These are phyloP conservation scores for Fusarium sp. DNA, from an alignment of 2,329 filamentous ascomycete species.

Conservation along the genomic window DNA sequence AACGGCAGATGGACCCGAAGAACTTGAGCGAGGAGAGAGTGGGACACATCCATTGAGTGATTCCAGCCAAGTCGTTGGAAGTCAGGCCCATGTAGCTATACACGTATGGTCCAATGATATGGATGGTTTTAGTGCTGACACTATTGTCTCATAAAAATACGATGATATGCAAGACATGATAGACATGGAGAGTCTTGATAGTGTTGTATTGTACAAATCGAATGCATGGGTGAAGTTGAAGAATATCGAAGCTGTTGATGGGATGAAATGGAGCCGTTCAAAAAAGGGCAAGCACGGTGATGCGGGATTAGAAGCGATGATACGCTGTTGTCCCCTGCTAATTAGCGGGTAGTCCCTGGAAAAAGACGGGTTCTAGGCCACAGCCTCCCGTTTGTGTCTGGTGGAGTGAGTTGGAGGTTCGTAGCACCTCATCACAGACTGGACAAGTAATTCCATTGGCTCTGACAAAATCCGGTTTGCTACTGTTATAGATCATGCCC, in stretches of 20 bases:
- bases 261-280: neutral
- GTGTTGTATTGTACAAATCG: neutral
- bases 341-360: conserved; percentile 30
- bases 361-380: conserved; percentile 19
- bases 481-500: neutral
- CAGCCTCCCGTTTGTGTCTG: neutral
- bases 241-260: conserved; percentile 15
- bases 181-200: neutral
- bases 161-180: neutral
- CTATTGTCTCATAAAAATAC: neutral
- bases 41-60: conserved; percentile 23
- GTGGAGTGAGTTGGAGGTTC: conserved; percentile 18
- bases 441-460: conserved; percentile 6
- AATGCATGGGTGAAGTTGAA: conserved; percentile 26
- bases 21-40: conserved; percentile 6
- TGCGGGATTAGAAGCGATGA: conserved; percentile 10
- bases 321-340: conserved; percentile 21
- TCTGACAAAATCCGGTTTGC: conserved; percentile 11
- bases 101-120: neutral
- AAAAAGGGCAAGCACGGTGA: conserved; percentile 10
- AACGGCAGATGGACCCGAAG: conserved; percentile 15
- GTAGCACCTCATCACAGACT: neutral
- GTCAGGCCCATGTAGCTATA: neutral
- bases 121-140: neutral
- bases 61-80: neutral